A percentile compares a stretch with the other conserved stretches of the same genome.
These are phyloP conservation scores for Zasmidium angulare DNA, from an alignment of 2,329 filamentous ascomycete genomes.

Conservation along the genomic window DNA sequence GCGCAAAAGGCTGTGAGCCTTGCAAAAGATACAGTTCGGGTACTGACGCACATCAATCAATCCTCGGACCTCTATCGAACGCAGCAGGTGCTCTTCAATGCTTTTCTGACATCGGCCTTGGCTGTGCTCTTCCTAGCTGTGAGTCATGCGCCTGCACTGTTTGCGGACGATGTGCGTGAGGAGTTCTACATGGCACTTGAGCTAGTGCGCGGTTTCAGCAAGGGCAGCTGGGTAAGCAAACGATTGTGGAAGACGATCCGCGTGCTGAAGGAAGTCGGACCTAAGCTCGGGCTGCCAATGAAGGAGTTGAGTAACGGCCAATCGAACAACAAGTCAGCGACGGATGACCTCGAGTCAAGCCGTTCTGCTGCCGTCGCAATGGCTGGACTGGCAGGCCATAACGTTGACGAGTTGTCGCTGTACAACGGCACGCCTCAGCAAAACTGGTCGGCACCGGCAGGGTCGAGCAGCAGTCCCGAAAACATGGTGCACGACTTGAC, in stretches of 20 bases:
- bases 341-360: constrained; percentile 54
- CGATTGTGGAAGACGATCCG: constrained; percentile 72
- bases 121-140: constrained; percentile 75
- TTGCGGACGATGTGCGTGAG: constrained; percentile 66
- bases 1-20: constrained; percentile 74
- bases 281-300: constrained; percentile 61
- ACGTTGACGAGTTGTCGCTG: constrained; percentile 57
- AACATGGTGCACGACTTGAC: constrained; percentile 64
- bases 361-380: constrained; percentile 64
- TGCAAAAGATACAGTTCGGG: constrained; percentile 73
- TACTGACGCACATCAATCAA: constrained; percentile 68
- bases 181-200: constrained; percentile 80
- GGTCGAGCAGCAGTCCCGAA: constrained; percentile 56
- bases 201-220: constrained; percentile 69
- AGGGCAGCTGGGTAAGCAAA: constrained; percentile 69
- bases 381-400: constrained; percentile 64
- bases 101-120: constrained; percentile 73
- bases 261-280: constrained; percentile 69
- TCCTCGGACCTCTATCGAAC: constrained; percentile 70
- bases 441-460: constrained; percentile 22
- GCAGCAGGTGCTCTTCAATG: constrained; percentile 76
- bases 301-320: constrained; percentile 16
- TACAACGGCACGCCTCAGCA: constrained; percentile 36
- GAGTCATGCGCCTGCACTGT: constrained; percentile 70
- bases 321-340: constrained; percentile 5